These are phyloP conservation scores for Fusarium heterosporum DNA, from an alignment of 2,329 filamentous ascomycete genomes.

Conservation along the genomic window DNA sequence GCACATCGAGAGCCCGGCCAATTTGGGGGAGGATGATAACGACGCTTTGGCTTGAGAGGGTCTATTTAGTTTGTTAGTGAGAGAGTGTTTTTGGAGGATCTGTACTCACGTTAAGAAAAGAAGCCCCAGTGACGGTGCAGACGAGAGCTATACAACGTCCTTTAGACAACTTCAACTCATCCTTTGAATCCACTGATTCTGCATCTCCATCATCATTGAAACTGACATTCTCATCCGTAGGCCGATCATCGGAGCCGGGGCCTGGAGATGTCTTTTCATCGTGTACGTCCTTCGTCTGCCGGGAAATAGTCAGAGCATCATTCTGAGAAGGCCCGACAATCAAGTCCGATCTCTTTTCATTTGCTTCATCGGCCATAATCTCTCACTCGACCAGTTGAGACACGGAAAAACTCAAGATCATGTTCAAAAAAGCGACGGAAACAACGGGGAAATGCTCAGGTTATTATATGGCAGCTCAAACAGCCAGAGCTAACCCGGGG, in stretches of 20 bases:
- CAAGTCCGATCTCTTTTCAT: conserved; percentile 28
- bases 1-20: conserved; percentile 66
- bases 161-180: conserved; percentile 58
- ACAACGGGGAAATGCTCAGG: conserved; percentile 22
- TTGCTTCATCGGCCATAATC: conserved; percentile 21
- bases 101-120: conserved; percentile 64
- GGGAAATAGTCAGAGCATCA: conserved; percentile 7
- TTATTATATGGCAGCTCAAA: conserved; percentile 36
- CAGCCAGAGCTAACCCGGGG: conserved; percentile 1
- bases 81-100: background rate
- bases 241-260: conserved; percentile 4
- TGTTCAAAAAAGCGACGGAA: background rate
- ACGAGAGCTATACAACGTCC: conserved; percentile 66
- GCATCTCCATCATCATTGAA: conserved; percentile 10
- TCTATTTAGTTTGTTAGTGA: conserved; percentile 25
- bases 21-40: conserved; percentile 66
- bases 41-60: conserved; percentile 47
- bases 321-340: conserved; percentile 9
- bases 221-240: background rate
- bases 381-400: background rate
- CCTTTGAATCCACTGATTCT: conserved; percentile 41
- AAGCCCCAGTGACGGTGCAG: conserved; percentile 65
- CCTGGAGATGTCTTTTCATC: conserved; percentile 19
- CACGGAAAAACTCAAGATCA: background rate
- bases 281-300: background rate